Base-by-base conservation (phyloP, 176 grass and related monocot genomes). In the Dactylis glomerata region DNA sequence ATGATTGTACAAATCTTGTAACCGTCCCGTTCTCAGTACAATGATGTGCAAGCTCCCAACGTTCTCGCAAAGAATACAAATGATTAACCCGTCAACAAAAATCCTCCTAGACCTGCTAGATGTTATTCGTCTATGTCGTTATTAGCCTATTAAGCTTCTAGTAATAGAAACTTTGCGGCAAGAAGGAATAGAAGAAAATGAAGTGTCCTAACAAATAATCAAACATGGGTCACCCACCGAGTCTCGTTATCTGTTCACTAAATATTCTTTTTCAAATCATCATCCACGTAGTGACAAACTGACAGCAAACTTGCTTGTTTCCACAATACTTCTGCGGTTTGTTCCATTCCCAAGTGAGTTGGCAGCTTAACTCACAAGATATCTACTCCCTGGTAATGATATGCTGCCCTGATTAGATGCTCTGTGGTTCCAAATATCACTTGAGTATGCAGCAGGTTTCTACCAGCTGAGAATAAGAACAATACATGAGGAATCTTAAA, bases 261-360 rank as follows among this genome's bases (percentile, higher is more conserved):
- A 34, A 19, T 46, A 22, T 17, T 27, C 19, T 44, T 7, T 17
- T 64, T 66, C 31, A 74, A 27, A 38, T 12, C 33, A 20, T 64
- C 33, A 84, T 42, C 45, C 26, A 66, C 49, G 45, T 47, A 44
- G 66, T 42, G 41, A 28, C 76, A 73, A 61, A 32, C 55, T 73
- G 67, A 73, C 75, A 74, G 55, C 75, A 38, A n/a, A 23, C 41
- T 61, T 52, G 34, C 44, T 45, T 50, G 45, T 65, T 78, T 30
- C 50, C 24, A 65, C 77, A 84, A 84, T 79, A 63, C 42, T 73
- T 71, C 37, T 5, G 24, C 78, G 51, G 5, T 50, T 40, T 70
- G 74, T 64, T 70, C 86, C 81, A 62, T 42, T 78, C 28, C 66
- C 65, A 73, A 26, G 54, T 73, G 66, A 79, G 75, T 65, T 88